Base-by-base conservation (phyloP, 768 basidiomycete genomes). In the Chalciporus sphaerocephalus region DNA sequence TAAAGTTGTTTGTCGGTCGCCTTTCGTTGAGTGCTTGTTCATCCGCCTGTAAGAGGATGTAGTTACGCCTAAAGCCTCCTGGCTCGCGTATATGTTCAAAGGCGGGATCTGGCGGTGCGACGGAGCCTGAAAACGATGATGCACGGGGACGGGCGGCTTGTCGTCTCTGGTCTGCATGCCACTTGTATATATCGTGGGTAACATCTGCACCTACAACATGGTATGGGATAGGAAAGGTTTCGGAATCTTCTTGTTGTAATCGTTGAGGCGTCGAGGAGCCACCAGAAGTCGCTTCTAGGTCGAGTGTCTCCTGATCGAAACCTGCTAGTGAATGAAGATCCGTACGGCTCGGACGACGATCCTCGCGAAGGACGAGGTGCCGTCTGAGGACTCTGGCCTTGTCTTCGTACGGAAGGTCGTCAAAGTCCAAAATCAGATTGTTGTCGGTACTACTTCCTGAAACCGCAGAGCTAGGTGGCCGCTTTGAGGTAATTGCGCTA, bases 51-150 rank as follows among this genome's bases (percentile, higher is more conserved):
- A 87, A 65, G 23, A 85, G 69, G 7, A 97, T 73, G 63, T 91
- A 96, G 64, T 94, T 91, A 42, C 94, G 75, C 54, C 94, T 76
- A 68, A 97, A 96, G 1, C 93, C 94, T 44, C 94, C 94, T 0
- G 94, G 95, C 60, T 95, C 90, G 50, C 92, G 91, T 42, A 98
- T 92, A 55, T 94, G 91, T 57, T 93, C 86, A 46, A 96, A 88
- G 2, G 78, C 86, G 16, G 94, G 89, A 59, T 90, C 78, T 6
- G 72, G 72, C 5, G 75, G 69, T 0, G 65, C 58, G 10, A 72
- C 68, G 30, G 73, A 73, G 3, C 78, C 83, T 10, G 82, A 74
- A 54, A 79, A 88, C 0, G 88, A 91, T 28, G 79, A 75, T n/a
- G 85, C 72, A 30, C 89, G 84, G 15, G 76, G 71, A 33, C 89